Evolutionary conservation across 148 eudicot species (phyloP).

Genomic region (Bassia scoparia): DNA sequence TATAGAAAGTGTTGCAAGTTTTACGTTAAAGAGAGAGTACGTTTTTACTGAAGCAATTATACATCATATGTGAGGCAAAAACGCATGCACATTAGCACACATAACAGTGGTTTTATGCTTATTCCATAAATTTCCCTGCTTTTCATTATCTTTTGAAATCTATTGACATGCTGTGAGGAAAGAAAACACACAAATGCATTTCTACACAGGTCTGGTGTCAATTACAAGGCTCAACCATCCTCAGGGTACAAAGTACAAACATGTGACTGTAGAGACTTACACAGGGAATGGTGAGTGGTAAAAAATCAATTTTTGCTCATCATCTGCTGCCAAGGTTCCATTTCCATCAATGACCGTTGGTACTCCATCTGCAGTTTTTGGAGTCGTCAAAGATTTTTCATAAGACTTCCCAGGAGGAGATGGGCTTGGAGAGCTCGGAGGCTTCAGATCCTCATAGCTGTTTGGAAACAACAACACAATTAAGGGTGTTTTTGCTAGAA

Average conservation of each 20-base stretch:
- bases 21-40: too few species aligned
- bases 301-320: slow-evolving; percentile 27
- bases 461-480: neutral
- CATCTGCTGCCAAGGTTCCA: slow-evolving; percentile 19
- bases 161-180: neutral
- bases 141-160: neutral
- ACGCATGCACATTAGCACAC: neutral
- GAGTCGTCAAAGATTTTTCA: slow-evolving; percentile 21
- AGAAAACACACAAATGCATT: neutral
- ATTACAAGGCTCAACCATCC: neutral
- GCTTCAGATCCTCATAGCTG: slow-evolving; percentile 69
- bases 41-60: neutral
- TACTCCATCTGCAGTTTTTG: slow-evolving; percentile 32
- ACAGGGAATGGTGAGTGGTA: slow-evolving; percentile 50
- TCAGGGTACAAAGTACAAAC: neutral
- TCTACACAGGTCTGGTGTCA: neutral
- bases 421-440: slow-evolving; percentile 63
- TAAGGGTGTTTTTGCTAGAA: neutral
- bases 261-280: slow-evolving; percentile 28
- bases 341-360: slow-evolving; percentile 25
- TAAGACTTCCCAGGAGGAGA: slow-evolving; percentile 38
- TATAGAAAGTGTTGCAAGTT: too few species aligned
- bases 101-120: neutral
- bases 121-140: neutral
- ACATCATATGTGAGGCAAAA: neutral